Evolutionary conservation across 139 green algal genomes (phyloP).

Genomic region (Desmodesmus armatus): DNA sequence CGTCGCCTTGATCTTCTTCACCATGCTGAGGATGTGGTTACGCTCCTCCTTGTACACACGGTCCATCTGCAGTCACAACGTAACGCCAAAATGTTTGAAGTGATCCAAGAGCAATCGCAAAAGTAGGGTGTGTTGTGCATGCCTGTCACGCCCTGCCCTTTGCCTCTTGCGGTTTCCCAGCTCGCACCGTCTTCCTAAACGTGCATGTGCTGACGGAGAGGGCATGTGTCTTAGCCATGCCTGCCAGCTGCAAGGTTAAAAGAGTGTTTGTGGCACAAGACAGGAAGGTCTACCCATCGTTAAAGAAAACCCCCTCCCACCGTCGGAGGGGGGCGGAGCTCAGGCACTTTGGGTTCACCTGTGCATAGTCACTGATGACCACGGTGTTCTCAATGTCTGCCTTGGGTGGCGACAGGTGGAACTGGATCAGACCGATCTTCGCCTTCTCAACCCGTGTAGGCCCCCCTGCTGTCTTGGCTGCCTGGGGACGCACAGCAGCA

Average conservation of each 20-base stretch:
- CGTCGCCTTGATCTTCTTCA: slow-evolving; percentile 94
- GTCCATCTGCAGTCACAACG: slow-evolving; percentile 78
- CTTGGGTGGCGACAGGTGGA: slow-evolving; percentile 97
- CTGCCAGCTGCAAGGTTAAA: no score
- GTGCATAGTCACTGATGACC: slow-evolving; percentile 90
- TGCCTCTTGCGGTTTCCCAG: no score
- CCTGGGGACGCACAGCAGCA: slow-evolving; percentile 20
- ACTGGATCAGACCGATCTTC: slow-evolving; percentile 96
- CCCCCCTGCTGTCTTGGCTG: slow-evolving; percentile 87
- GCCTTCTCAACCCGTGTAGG: slow-evolving; percentile 94
- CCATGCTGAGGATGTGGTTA: slow-evolving; percentile 98
- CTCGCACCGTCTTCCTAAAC: no score
- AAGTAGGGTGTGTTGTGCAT: no score
- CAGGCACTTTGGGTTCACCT: no score
- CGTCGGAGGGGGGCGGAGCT: no score
- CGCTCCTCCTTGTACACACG: slow-evolving; percentile 96
- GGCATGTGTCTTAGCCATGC: no score
- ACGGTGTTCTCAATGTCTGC: slow-evolving; percentile 99
- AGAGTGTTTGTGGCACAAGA: no score
- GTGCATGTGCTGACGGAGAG: no score
- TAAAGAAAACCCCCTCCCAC: no score
- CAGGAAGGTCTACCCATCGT: no score
- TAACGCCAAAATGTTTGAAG: not conserved
- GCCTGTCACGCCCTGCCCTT: no score
- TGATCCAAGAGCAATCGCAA: not conserved